Conservation (phyloP, 129 eudicot genomes). For the Scalesia atractyloides region DNA sequence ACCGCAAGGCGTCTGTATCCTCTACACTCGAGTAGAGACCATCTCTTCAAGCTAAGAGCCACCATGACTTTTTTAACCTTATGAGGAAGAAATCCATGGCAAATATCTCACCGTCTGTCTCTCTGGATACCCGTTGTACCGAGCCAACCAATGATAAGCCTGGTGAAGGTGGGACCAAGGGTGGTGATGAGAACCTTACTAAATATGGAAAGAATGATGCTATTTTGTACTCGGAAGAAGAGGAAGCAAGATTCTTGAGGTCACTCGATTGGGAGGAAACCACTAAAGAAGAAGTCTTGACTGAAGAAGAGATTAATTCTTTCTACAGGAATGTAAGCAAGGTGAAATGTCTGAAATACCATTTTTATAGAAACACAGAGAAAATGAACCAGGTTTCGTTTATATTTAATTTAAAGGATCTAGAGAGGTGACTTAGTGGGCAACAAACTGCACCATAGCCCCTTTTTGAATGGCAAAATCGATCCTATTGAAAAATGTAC, state of each 20-base stretch:
- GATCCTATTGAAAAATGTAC: too few relatives aligned
- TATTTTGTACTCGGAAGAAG: constrained; percentile 57
- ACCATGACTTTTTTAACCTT: too few relatives aligned
- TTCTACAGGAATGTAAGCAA: constrained; percentile 60
- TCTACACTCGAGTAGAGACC: constrained; percentile 45
- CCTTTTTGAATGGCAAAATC: too few relatives aligned
- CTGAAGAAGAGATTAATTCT: constrained; percentile 85
- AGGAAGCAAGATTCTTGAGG: constrained; percentile 76
- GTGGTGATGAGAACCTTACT: constrained; percentile 21
- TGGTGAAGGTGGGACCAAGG: constrained; percentile 33
- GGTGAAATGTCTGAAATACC: constrained; percentile 25
- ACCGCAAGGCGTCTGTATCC: constrained; percentile 4
- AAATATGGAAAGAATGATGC: constrained; percentile 19
- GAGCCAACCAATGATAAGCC: constrained; percentile 44
- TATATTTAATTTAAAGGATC: too few relatives aligned
- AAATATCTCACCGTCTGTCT: not conserved
- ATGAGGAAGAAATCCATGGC: constrained; percentile 75
- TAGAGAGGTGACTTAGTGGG: too few relatives aligned
- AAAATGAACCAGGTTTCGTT: too few relatives aligned
- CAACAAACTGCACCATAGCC: too few relatives aligned
- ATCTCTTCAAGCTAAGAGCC: constrained; percentile 63
- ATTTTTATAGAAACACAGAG: too few relatives aligned
- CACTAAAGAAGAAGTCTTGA: constrained; percentile 75
- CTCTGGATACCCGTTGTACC: constrained; percentile 33
- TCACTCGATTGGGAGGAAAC: constrained; percentile 88